Percentiles rank a stretch among this genome's conserved stretches.
Conservation (phyloP, 768 basidiomycete species). For the Termitomyces bulborhizus region DNA sequence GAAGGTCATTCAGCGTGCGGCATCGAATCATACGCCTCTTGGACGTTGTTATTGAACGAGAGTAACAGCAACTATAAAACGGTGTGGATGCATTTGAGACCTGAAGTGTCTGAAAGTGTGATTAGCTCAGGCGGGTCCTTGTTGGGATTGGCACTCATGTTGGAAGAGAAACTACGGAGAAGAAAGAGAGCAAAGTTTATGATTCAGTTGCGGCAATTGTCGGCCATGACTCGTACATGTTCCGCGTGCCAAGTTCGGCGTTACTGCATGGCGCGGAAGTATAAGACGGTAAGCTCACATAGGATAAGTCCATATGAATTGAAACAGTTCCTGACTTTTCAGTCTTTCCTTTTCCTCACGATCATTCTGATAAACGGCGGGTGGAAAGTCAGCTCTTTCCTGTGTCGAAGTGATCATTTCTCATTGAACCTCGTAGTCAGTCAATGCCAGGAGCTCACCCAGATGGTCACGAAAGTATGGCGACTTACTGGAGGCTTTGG, state of each 20-base stretch:
- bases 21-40: constrained; percentile 27
- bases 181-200: constrained; percentile 14
- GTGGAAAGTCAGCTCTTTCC: too few relatives aligned
- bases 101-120: constrained; percentile 42
- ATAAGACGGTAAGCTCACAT: constrained; percentile 49
- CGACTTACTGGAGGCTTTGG: constrained; percentile 61
- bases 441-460: constrained; percentile 67
- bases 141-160: constrained; percentile 57
- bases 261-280: constrained; percentile 72
- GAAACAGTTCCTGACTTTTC: not conserved
- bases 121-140: constrained; percentile 58
- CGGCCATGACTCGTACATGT: constrained; percentile 67
- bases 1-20: constrained; percentile 25
- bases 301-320: not conserved
- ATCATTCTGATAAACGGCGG: too few relatives aligned
- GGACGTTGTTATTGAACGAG: constrained; percentile 54
- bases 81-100: constrained; percentile 54
- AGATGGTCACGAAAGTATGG: constrained; percentile 41
- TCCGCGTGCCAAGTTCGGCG: constrained; percentile 56
- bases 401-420: constrained; percentile 16
- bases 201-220: constrained; percentile 59
- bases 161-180: constrained; percentile 27
- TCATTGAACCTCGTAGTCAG: not conserved
- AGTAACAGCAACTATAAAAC: constrained; percentile 48
- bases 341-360: too few relatives aligned